Conservation (phyloP, 352 stramenopile species). For the Pythium sp. region DNA sequence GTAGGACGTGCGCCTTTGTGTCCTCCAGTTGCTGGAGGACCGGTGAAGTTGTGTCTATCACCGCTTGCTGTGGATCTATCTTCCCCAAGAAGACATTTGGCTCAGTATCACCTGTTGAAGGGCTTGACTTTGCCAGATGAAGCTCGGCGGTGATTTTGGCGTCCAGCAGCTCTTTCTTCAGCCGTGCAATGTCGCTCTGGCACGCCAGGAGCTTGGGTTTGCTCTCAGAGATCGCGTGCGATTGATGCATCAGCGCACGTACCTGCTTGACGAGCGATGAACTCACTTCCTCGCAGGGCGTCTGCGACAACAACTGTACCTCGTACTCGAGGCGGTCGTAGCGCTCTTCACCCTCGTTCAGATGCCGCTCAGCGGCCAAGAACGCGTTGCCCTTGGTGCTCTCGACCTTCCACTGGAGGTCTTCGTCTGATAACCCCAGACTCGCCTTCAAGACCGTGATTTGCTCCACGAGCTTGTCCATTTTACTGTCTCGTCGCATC, state of each 20-base stretch:
- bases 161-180: constrained; percentile 48
- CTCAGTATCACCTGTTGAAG: neutral
- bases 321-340: constrained; percentile 72
- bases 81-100: neutral
- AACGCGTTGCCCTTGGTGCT: constrained; percentile 73
- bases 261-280: constrained; percentile 36
- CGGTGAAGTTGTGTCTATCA: neutral
- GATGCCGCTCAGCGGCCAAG: constrained; percentile 49
- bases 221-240: constrained; percentile 35
- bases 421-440: constrained; percentile 71
- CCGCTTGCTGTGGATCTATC: neutral
- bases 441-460: constrained; percentile 72
- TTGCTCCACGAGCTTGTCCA: constrained; percentile 68
- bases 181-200: constrained; percentile 34
- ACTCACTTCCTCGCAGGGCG: constrained; percentile 55
- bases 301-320: constrained; percentile 48
- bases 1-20: constrained; percentile 38
- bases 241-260: constrained; percentile 31
- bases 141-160: constrained; percentile 44
- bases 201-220: constrained; percentile 31
- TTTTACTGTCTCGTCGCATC: constrained; percentile 47
- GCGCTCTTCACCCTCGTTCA: constrained; percentile 55
- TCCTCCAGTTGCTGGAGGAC: constrained; percentile 28
- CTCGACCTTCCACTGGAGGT: constrained; percentile 79
- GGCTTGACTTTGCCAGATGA: constrained; percentile 25